Evolutionary conservation across 345 rosid genomes (phyloP).

Genomic region (Raphanus sativus): DNA sequence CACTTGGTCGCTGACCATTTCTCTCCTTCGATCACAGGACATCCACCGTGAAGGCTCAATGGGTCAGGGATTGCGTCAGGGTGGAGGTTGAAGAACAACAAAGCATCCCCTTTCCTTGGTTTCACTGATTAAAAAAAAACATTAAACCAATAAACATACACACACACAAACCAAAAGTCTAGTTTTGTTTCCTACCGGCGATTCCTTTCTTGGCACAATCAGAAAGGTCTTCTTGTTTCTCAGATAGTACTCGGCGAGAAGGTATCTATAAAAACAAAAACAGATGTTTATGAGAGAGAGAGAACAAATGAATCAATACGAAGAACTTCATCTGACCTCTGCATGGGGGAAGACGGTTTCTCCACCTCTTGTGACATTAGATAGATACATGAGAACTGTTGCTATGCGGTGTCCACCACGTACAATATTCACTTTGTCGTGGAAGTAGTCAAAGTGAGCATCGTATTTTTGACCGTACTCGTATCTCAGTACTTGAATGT

Average conservation of each 20-base stretch:
- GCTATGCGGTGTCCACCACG: constrained; percentile 95
- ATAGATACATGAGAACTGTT: constrained; percentile 88
- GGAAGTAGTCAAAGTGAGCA: constrained; percentile 89
- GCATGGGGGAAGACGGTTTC: constrained; percentile 63
- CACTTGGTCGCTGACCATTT: constrained; percentile 99
- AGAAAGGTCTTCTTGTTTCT: constrained; percentile 56
- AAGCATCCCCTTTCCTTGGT: constrained; percentile 88
- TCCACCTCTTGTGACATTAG: constrained; percentile 85
- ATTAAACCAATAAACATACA: not conserved
- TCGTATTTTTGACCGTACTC: constrained; percentile 93
- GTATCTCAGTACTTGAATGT: constrained; percentile 84
- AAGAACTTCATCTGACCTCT: constrained; percentile 48
- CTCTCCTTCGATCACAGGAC: constrained; percentile 93
- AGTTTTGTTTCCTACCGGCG: constrained; percentile 54
- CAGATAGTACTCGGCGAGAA: constrained; percentile 39
- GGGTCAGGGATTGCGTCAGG: constrained; percentile 77
- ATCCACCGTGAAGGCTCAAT: constrained; percentile 84
- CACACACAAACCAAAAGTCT: not conserved
- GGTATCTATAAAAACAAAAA: constrained; percentile 13
- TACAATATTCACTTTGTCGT: constrained; percentile 80
- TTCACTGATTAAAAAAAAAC: constrained; percentile 47
- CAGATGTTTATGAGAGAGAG: constrained; percentile 9
- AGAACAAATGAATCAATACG: not conserved
- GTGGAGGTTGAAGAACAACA: constrained; percentile 87
- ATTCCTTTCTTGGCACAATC: constrained; percentile 90